These are phyloP conservation scores for Solanum chilense DNA, from an alignment of 257 asterid species.

Conservation along the genomic window DNA sequence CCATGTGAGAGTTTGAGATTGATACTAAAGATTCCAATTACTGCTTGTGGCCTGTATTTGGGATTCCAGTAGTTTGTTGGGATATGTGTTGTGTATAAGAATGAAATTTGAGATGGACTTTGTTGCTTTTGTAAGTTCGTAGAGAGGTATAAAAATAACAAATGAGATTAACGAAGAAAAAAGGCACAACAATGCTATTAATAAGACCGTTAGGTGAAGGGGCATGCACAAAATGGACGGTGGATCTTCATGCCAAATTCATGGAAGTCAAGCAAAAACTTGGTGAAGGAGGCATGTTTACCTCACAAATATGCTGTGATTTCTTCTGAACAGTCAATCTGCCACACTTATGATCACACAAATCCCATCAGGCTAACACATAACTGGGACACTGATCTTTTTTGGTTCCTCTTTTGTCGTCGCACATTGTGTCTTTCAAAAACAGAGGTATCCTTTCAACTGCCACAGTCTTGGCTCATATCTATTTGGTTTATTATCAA, in stretches of 20 bases:
- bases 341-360: neutral
- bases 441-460: neutral
- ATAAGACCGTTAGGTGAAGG: neutral
- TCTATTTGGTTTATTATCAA: neutral
- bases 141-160: neutral
- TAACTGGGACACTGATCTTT: neutral
- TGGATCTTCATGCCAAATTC: neutral
- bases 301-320: neutral
- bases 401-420: neutral
- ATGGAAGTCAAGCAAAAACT: neutral
- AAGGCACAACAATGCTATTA: neutral
- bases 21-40: neutral
- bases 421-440: neutral
- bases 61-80: neutral
- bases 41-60: neutral
- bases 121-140: neutral
- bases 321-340: neutral
- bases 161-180: neutral
- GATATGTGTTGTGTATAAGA: neutral
- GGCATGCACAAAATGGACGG: neutral
- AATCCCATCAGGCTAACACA: neutral
- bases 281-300: neutral
- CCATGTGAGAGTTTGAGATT: neutral
- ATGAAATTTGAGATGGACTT: neutral
- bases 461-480: neutral